Evolutionary conservation across 306 rosid species (phyloP).

Genomic region (Quercus rubra): DNA sequence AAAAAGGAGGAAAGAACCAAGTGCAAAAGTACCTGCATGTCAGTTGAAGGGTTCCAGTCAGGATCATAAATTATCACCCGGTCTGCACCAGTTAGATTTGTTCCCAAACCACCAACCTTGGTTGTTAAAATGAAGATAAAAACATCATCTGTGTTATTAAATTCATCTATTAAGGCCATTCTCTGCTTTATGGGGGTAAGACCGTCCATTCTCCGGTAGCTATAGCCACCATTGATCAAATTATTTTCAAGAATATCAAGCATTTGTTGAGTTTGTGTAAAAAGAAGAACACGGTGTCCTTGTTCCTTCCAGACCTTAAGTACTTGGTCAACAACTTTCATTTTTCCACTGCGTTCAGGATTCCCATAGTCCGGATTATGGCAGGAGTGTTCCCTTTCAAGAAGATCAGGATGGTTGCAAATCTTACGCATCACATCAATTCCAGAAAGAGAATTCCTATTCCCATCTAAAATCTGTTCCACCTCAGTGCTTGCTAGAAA

Average conservation of each 20-base stretch:
- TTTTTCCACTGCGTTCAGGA: conserved; percentile 90
- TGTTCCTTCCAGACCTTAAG: conserved; percentile 97
- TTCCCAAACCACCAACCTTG: conserved; percentile 97
- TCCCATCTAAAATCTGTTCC: conserved; percentile 86
- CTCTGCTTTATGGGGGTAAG: conserved; percentile 83
- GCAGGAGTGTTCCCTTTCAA: conserved; percentile 87
- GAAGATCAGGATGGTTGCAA: conserved; percentile 98
- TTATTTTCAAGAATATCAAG: conserved; percentile 80
- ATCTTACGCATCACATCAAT: conserved; percentile 96
- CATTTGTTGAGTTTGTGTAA: conserved; percentile 92
- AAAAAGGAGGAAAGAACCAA: not conserved
- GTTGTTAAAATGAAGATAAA: conserved; percentile 90
- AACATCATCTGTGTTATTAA: conserved; percentile 70
- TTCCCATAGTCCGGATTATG: conserved; percentile 90
- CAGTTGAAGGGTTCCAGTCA: conserved; percentile 98
- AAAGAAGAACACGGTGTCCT: conserved; percentile 94
- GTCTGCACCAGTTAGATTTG: conserved; percentile 90
- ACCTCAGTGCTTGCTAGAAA: conserved; percentile 98
- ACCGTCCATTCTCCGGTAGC: conserved; percentile 93
- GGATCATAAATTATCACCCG: conserved; percentile 95
- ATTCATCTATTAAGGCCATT: conserved; percentile 97
- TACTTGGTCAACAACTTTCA: conserved; percentile 93
- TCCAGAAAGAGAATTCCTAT: conserved; percentile 83
- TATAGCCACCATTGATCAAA: conserved; percentile 54
- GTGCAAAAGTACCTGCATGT: conserved; percentile 63